Conservation (phyloP, 2,329 filamentous ascomycete species). For the Penicillium sp. region DNA sequence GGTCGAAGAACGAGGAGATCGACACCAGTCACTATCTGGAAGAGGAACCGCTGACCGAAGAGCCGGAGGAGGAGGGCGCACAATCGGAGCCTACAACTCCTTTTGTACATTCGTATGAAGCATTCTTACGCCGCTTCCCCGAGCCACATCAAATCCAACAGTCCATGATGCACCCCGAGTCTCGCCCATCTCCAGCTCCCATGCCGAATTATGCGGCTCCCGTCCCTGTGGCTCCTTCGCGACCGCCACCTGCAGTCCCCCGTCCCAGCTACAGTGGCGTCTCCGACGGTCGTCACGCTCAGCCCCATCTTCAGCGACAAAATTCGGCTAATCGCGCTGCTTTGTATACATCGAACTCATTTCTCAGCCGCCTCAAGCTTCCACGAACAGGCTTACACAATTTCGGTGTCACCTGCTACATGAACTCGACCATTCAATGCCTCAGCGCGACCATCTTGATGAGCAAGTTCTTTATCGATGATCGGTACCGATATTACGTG, state of each 20-base stretch:
- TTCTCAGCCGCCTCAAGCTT: conserved; percentile 52
- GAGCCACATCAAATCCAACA: conserved; percentile 64
- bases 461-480: conserved; percentile 66
- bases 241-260: conserved; percentile 69
- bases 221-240: conserved; percentile 62
- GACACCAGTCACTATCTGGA: conserved; percentile 43
- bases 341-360: conserved; percentile 44
- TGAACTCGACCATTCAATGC: conserved; percentile 87
- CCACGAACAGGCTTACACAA: conserved; percentile 77
- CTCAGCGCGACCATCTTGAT: conserved; percentile 70
- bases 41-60: conserved; percentile 42
- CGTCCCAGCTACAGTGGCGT: conserved; percentile 80
- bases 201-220: conserved; percentile 36
- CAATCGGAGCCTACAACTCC: conserved; percentile 49
- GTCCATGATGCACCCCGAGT: conserved; percentile 54
- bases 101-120: conserved; percentile 73
- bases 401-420: conserved; percentile 82
- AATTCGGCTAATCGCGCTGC: conserved; percentile 49
- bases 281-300: conserved; percentile 59
- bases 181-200: conserved; percentile 33
- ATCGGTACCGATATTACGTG: conserved; percentile 61
- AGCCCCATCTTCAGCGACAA: conserved; percentile 47
- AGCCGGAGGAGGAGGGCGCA: conserved; percentile 46
- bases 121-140: conserved; percentile 81
- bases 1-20: conserved; percentile 68